These are phyloP conservation scores for Arthrobotrys musiformis DNA, from an alignment of 2,329 filamentous ascomycete species.

Conservation along the genomic window DNA sequence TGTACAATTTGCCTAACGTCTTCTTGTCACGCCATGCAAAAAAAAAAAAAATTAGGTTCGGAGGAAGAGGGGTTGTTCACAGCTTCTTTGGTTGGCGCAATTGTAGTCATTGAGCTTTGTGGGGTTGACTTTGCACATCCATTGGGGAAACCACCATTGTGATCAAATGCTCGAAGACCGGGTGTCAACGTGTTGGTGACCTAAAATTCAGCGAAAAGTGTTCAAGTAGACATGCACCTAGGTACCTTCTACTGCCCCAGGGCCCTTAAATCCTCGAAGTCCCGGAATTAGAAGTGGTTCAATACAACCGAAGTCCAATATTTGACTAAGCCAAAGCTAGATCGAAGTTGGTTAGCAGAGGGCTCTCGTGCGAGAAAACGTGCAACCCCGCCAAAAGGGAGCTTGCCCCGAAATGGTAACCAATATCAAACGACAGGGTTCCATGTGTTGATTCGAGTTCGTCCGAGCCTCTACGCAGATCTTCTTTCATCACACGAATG, in stretches of 20 bases:
- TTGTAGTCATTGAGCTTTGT: not conserved
- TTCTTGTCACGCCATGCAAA: not conserved
- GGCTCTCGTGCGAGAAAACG: not conserved
- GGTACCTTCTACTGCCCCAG: no score
- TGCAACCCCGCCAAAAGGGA: not conserved
- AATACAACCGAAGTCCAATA: not conserved
- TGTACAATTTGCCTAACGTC: not conserved
- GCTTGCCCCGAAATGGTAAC: not conserved
- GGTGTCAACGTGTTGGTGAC: no score
- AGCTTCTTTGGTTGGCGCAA: not conserved
- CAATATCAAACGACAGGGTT: not conserved
- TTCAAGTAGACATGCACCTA: no score
- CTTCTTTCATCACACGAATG: no score
- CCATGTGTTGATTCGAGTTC: no score
- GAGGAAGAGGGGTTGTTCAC: not conserved
- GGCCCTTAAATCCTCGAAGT: no score
- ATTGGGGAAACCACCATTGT: no score
- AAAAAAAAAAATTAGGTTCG: not conserved
- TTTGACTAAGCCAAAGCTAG: not conserved
- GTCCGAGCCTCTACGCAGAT: no score
- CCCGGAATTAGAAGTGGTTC: constrained; percentile 2
- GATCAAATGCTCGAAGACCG: no score
- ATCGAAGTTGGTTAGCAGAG: not conserved
- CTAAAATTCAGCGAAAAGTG: no score
- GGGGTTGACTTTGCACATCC: not conserved